Percentiles rank a stretch among this genome's conserved stretches.
Evolutionary conservation across 140 eudicot species (phyloP).

Genomic region (Ambrosia hybrid): DNA sequence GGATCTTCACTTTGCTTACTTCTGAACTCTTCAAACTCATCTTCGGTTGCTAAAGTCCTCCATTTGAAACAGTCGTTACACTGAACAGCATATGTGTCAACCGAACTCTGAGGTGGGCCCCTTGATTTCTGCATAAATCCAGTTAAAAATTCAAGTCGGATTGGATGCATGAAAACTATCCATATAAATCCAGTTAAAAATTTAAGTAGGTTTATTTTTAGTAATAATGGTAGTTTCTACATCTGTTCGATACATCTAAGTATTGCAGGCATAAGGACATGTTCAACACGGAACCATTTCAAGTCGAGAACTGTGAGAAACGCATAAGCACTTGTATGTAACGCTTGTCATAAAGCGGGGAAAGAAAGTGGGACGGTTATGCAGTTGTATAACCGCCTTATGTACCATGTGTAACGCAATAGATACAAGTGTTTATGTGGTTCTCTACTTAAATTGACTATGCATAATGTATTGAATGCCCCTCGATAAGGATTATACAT

Average conservation of each 20-base stretch:
- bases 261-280: not conserved
- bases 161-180: not conserved
- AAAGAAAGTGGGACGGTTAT: no score
- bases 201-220: not conserved
- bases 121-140: slow-evolving; percentile 35
- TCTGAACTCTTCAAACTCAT: slow-evolving; percentile 68
- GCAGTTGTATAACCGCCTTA: no score
- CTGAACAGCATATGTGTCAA: slow-evolving; percentile 64
- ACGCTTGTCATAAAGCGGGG: no score
- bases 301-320: not conserved
- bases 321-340: not conserved
- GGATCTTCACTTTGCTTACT: slow-evolving; percentile 63
- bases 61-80: slow-evolving; percentile 78
- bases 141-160: not conserved
- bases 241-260: not conserved
- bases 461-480: no score
- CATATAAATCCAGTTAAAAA: not conserved
- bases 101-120: slow-evolving; percentile 38
- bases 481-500: no score
- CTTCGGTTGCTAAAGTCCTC: slow-evolving; percentile 59
- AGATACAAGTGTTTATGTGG: no score
- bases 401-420: no score
- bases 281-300: not conserved
- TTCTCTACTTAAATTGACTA: no score
- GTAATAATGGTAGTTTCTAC: not conserved